phyloP scores from a whole-genome alignment of 768 basidiomycete genomes.

The Auricularia sp. region DNA sequence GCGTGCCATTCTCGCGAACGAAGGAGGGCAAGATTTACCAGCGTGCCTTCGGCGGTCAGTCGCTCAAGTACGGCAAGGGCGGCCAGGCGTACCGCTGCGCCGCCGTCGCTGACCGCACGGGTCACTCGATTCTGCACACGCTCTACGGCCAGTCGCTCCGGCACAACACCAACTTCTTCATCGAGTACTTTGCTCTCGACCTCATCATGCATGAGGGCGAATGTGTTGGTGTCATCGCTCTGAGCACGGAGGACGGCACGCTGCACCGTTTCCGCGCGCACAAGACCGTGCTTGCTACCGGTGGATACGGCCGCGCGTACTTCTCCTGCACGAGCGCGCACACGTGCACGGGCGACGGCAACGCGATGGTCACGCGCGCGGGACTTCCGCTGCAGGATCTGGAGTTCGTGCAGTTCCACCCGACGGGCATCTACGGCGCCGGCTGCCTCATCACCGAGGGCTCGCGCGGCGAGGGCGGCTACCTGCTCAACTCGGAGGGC shows the following conservation, averaged over 20 bases:
- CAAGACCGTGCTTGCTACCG: conserved; percentile 97
- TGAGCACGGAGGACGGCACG: conserved; percentile 99
- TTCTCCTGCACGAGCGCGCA: conserved; percentile 99
- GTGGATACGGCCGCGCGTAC: conserved; percentile 96
- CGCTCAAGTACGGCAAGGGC: conserved; percentile 92
- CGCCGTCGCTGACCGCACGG: conserved; percentile 96
- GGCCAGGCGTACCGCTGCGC: conserved; percentile 99
- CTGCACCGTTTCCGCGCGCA: conserved; percentile 97
- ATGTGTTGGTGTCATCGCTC: conserved; percentile 97
- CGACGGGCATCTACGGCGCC: conserved; percentile 98
- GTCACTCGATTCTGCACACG: conserved; percentile 96
- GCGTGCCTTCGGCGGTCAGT: conserved; percentile 98
- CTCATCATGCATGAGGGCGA: conserved; percentile 98
- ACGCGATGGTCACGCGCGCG: conserved; percentile 95
- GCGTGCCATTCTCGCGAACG: conserved; percentile 96
- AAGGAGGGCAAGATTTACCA: conserved; percentile 99
- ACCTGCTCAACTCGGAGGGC: conserved; percentile 94
- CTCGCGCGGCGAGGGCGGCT: conserved; percentile 98
- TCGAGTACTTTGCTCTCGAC: conserved; percentile 99
- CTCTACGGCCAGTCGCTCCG: conserved; percentile 98
- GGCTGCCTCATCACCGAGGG: conserved; percentile 99
- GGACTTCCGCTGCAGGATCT: conserved; percentile 93
- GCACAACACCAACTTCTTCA: conserved; percentile 99
- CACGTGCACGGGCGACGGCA: conserved; percentile 97
- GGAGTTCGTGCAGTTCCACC: conserved; percentile 99